Conservation (phyloP, 2,329 filamentous ascomycete genomes). For the Exophiala calicioides region DNA sequence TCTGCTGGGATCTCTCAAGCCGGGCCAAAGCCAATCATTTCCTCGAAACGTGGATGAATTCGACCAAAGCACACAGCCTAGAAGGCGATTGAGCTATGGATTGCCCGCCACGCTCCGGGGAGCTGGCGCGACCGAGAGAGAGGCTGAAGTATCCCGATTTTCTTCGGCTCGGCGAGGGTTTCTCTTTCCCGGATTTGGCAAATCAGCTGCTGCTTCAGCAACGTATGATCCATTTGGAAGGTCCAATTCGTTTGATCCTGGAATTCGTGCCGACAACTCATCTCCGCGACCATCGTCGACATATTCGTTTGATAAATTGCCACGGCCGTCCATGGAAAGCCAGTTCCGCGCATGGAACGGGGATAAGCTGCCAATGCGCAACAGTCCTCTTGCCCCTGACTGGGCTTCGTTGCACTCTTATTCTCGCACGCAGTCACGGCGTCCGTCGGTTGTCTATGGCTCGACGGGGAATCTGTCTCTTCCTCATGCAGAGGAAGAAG, state of each 20-base stretch:
- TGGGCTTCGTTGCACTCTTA: conserved; percentile 61
- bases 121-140: conserved; percentile 36
- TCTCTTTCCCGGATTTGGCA: conserved; percentile 37
- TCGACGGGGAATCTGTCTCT: conserved; percentile 65
- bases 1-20: conserved; percentile 58
- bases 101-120: conserved; percentile 48
- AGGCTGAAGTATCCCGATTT: conserved; percentile 36
- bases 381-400: conserved; percentile 54
- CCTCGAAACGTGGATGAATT: conserved; percentile 57
- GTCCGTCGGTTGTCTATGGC: conserved; percentile 76
- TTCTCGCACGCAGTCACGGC: conserved; percentile 75
- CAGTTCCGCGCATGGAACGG: conserved; percentile 70
- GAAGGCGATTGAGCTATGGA: conserved; percentile 58
- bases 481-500: conserved; percentile 49
- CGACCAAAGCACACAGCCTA: conserved; percentile 51
- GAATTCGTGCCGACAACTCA: conserved; percentile 46
- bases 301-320: conserved; percentile 61
- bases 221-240: conserved; percentile 51
- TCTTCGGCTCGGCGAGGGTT: conserved; percentile 40
- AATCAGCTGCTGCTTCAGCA: conserved; percentile 38
- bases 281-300: conserved; percentile 52
- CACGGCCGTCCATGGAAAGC: conserved; percentile 76
- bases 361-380: conserved; percentile 56
- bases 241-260: conserved; percentile 50
- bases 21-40: conserved; percentile 64